A percentile compares a stretch with the other conserved stretches of the same genome.
phyloP scores from a whole-genome alignment of 306 rosid genomes.

The Citrullus amarus region DNA sequence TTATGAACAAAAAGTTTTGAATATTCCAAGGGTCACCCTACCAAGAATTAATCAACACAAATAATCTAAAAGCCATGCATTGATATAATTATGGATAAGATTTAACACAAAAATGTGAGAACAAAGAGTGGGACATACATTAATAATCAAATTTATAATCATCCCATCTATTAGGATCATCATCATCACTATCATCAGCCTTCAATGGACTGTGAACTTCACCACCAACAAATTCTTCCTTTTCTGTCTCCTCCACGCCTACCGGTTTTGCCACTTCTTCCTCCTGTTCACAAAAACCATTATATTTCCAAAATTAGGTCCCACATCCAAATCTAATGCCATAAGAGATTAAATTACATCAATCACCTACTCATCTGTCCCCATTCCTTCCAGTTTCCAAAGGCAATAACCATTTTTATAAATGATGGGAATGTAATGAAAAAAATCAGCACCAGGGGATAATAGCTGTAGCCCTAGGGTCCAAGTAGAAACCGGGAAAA shows the following conservation, averaged over 20 bases:
- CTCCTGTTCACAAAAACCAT: constrained; percentile 36
- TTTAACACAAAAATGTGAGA: not conserved
- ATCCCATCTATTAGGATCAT: constrained; percentile 26
- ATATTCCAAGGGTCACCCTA: not conserved
- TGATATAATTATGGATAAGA: not conserved
- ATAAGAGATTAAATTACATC: not conserved
- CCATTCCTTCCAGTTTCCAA: not conserved
- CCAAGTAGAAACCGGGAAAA: not conserved
- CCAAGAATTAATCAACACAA: not conserved
- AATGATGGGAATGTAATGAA: not conserved
- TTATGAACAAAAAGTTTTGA: not conserved
- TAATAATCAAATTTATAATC: constrained; percentile 20
- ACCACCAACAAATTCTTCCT: constrained; percentile 18
- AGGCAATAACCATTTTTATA: not conserved
- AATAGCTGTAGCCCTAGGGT: not conserved
- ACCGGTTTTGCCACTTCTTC: constrained; percentile 27
- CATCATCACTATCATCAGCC: constrained; percentile 32
- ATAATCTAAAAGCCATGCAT: not conserved
- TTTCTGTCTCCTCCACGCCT: constrained; percentile 3
- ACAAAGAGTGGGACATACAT: not conserved
- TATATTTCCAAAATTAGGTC: too few species aligned
- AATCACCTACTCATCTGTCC: not conserved
- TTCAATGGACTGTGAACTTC: constrained; percentile 35
- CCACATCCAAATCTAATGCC: not conserved
- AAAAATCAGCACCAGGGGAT: not conserved